Evolutionary conservation across 345 rosid genomes (phyloP).

Genomic region (Aquilaria sinensis): DNA sequence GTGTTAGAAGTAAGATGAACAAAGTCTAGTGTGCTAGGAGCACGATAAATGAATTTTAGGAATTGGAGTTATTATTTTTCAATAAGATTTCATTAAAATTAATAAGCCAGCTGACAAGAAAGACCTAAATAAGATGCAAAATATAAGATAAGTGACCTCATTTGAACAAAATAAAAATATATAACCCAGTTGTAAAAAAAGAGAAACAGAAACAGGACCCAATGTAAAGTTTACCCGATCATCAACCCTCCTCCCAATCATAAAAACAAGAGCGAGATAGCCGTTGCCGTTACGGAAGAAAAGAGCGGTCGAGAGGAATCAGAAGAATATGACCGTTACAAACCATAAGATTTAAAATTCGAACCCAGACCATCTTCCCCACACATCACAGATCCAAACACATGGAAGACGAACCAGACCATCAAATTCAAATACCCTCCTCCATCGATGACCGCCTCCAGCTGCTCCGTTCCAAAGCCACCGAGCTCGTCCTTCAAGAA

Average conservation of each 20-base stretch:
- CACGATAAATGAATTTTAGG: too few relatives aligned
- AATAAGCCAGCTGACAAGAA: too few relatives aligned
- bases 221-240: too few relatives aligned
- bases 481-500: slow-evolving; percentile 71
- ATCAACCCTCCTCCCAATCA: not conserved
- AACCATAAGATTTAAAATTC: slow-evolving; percentile 16
- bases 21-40: too few relatives aligned
- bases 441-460: slow-evolving; percentile 40
- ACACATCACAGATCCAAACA: slow-evolving; percentile 9
- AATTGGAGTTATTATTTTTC: too few relatives aligned
- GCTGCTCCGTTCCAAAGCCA: slow-evolving; percentile 65
- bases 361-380: not conserved
- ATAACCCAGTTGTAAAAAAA: too few relatives aligned
- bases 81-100: too few relatives aligned
- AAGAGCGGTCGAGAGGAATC: slow-evolving; percentile 4
- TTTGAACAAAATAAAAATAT: too few relatives aligned
- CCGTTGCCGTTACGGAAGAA: slow-evolving; percentile 33
- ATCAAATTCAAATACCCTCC: slow-evolving; percentile 8
- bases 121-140: too few relatives aligned
- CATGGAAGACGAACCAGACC: slow-evolving; percentile 28
- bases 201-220: too few relatives aligned
- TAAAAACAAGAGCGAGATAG: slow-evolving; percentile 3
- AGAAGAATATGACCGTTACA: slow-evolving; percentile 50
- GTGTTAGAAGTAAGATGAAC: too few relatives aligned
- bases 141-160: too few relatives aligned